Evolutionary conservation across 1,284 basidiomycete genomes (phyloP).

Genomic region (Pascua sp.): DNA sequence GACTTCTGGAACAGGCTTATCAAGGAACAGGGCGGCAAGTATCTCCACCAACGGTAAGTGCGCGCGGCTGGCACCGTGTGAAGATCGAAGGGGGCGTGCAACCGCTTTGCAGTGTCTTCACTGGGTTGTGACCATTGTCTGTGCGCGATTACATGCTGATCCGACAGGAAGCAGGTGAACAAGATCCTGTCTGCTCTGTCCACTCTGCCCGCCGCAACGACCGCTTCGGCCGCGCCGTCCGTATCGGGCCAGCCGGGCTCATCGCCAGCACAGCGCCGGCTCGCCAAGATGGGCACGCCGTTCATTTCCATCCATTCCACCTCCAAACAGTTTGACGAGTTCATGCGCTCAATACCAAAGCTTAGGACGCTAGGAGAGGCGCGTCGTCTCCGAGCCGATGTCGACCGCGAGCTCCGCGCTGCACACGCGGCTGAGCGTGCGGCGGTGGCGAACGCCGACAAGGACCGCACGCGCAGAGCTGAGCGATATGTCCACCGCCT

Average conservation of each 20-base stretch:
- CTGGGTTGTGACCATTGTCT: neutral
- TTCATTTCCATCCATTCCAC: slow-evolving; percentile 34
- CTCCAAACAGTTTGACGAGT: slow-evolving; percentile 78
- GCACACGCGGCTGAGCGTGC: slow-evolving; percentile 55
- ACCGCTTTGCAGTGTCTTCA: no score
- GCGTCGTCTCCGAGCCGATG: slow-evolving; percentile 81
- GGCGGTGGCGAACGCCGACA: slow-evolving; percentile 8
- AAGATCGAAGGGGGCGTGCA: neutral
- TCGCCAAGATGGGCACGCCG: slow-evolving; percentile 7
- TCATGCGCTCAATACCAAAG: slow-evolving; percentile 75
- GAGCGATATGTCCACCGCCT: slow-evolving; percentile 83
- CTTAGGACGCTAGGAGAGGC: slow-evolving; percentile 81
- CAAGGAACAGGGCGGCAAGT: slow-evolving; percentile 59
- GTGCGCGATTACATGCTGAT: neutral
- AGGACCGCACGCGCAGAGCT: slow-evolving; percentile 11
- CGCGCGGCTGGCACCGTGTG: neutral
- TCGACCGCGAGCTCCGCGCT: slow-evolving; percentile 77
- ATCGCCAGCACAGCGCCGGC: neutral
- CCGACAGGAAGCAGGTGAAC: slow-evolving; percentile 51
- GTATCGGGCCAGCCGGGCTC: slow-evolving; percentile 6
- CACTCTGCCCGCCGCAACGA: slow-evolving; percentile 28
- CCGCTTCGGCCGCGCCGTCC: slow-evolving; percentile 22
- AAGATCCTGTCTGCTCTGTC: slow-evolving; percentile 54
- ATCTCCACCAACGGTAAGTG: slow-evolving; percentile 41
- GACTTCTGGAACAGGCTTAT: slow-evolving; percentile 95